Percentiles rank a stretch among this genome's conserved stretches.
These are phyloP conservation scores for Stramenopiles sp. DNA, from an alignment of 352 stramenopile genomes.

Conservation along the genomic window DNA sequence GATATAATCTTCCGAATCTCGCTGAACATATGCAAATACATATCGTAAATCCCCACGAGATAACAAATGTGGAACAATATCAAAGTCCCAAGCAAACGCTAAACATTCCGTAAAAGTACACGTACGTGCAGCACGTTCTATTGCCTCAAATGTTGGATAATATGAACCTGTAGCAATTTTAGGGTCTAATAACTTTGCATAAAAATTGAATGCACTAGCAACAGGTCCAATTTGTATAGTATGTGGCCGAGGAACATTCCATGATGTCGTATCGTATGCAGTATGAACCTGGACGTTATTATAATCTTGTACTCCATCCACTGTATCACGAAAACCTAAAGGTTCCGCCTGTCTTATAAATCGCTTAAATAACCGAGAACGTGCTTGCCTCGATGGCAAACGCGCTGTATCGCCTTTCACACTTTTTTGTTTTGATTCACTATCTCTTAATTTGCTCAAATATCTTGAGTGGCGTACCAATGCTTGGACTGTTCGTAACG, in stretches of 20 bases:
- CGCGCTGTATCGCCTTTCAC: not conserved
- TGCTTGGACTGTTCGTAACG: not conserved
- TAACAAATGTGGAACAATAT: not conserved
- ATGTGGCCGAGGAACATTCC: not conserved
- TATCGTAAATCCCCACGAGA: not conserved
- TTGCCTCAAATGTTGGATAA: not conserved
- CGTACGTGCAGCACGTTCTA: not conserved
- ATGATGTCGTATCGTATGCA: not conserved
- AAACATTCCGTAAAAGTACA: not conserved
- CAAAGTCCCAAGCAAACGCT: not conserved
- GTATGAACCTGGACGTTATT: not conserved
- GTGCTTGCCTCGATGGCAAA: not conserved
- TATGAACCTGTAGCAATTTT: not conserved
- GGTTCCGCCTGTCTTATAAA: not conserved
- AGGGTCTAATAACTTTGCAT: not conserved
- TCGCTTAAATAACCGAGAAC: not conserved
- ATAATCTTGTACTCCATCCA: not conserved
- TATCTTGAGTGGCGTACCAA: not conserved
- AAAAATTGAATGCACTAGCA: not conserved
- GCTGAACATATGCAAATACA: not conserved
- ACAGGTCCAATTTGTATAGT: not conserved
- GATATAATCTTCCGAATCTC: not conserved
- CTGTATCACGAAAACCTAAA: not conserved
- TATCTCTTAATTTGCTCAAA: not conserved
- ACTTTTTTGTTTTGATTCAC: not conserved